These are phyloP conservation scores for Chaetomium tenue DNA, from an alignment of 495 filamentous ascomycete species.

Conservation along the genomic window DNA sequence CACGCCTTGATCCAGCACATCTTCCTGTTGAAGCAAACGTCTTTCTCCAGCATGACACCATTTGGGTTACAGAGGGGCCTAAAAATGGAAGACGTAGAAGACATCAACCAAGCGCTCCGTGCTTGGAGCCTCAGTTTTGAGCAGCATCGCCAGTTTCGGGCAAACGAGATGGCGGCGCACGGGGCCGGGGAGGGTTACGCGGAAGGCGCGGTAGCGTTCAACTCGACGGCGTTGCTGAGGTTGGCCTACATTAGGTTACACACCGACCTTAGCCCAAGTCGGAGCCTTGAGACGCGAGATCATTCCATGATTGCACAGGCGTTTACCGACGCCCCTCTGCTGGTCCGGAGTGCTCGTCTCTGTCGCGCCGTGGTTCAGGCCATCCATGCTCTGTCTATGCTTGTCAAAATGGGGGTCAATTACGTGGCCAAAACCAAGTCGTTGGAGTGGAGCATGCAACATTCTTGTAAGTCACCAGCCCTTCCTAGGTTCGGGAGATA, in stretches of 20 bases:
- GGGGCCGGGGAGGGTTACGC: constrained; percentile 44
- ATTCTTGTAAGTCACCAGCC: constrained; percentile 49
- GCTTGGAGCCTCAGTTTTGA: constrained; percentile 66
- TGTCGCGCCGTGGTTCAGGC: constrained; percentile 64
- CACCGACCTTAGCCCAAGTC: constrained; percentile 61
- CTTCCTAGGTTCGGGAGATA: background rate
- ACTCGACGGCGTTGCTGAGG: constrained; percentile 62
- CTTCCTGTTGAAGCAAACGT: constrained; percentile 62
- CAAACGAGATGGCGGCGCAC: constrained; percentile 39
- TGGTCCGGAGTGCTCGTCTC: constrained; percentile 56
- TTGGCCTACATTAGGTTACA: constrained; percentile 68
- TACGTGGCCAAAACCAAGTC: constrained; percentile 69
- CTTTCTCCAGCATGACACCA: constrained; percentile 43
- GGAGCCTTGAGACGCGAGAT: constrained; percentile 62
- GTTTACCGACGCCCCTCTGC: constrained; percentile 56
- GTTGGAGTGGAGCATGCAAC: constrained; percentile 69
- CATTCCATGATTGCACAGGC: constrained; percentile 58
- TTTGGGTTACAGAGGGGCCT: constrained; percentile 48
- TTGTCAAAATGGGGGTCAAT: constrained; percentile 66
- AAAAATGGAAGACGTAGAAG: constrained; percentile 54
- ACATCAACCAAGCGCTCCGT: constrained; percentile 58
- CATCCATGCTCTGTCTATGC: constrained; percentile 65
- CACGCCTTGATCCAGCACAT: constrained; percentile 69
- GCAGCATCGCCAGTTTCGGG: constrained; percentile 44
- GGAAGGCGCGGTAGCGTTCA: constrained; percentile 63